Conservation (phyloP, 768 basidiomycete genomes). For the Lactifluus echinatus region DNA sequence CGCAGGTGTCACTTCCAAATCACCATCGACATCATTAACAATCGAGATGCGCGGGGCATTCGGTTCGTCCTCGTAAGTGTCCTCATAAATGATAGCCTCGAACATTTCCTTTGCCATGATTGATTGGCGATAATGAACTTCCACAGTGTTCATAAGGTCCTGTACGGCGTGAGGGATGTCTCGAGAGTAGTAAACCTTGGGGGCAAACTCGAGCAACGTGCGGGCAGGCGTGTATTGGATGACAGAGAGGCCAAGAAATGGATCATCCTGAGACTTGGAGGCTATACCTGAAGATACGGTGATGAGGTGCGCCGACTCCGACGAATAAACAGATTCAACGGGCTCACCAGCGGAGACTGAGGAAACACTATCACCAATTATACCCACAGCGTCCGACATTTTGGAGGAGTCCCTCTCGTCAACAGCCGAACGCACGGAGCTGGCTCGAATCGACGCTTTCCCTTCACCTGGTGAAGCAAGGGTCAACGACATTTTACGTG, state of each 20-base stretch:
- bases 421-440: not conserved
- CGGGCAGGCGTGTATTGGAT: conserved; percentile 15
- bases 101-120: conserved; percentile 46
- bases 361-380: not conserved
- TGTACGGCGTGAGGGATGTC: conserved; percentile 58
- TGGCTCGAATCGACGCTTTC: not conserved
- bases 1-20: conserved; percentile 51
- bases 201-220: conserved; percentile 15
- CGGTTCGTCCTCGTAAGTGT: conserved; percentile 58
- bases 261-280: not conserved
- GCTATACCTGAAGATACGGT: not conserved
- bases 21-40: conserved; percentile 53
- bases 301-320: not conserved
- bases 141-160: conserved; percentile 54
- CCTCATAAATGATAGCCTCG: conserved; percentile 54
- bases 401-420: not conserved
- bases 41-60: conserved; percentile 60
- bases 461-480: not conserved
- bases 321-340: not conserved
- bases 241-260: conserved; percentile 3
- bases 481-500: not conserved
- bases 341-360: not conserved
- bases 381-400: not conserved
- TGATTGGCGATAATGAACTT: conserved; percentile 32
- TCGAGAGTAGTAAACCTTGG: conserved; percentile 29